Evolutionary conservation across 23 red algal genomes (phyloP).

Genomic region (Gracilaria caudata): DNA sequence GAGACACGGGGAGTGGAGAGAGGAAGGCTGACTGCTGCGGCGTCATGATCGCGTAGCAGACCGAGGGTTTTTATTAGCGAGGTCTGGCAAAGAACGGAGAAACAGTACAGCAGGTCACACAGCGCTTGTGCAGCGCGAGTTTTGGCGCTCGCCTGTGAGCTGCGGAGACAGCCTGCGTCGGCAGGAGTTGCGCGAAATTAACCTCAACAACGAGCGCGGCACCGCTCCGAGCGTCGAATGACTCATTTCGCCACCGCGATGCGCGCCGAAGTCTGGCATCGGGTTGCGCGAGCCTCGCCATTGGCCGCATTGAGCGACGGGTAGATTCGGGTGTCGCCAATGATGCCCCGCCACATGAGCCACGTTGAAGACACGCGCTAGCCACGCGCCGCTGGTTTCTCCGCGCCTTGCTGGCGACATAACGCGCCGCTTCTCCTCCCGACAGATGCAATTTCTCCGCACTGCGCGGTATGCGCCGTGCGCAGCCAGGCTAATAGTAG

Average conservation of each 20-base stretch:
- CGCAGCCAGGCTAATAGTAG: too few relatives aligned
- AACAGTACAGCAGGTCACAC: background rate
- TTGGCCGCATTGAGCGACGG: background rate
- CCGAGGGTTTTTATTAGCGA: background rate
- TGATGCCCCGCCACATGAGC: background rate
- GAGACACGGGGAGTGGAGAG: constrained; percentile 3
- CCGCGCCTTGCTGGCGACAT: background rate
- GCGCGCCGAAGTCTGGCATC: background rate
- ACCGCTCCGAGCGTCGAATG: background rate
- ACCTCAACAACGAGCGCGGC: background rate
- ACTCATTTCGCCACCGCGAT: too few relatives aligned
- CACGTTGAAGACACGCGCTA: background rate
- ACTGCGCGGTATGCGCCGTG: too few relatives aligned
- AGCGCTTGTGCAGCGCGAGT: too few relatives aligned
- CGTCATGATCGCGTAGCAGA: background rate
- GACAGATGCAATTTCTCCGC: too few relatives aligned
- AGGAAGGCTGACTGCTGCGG: background rate
- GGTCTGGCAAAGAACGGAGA: background rate
- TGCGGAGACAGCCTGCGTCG: background rate
- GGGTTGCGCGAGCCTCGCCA: background rate
- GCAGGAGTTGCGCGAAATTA: background rate
- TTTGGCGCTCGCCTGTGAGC: background rate
- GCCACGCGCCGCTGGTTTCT: background rate
- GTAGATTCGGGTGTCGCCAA: background rate
- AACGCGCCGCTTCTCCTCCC: too few relatives aligned